Evolutionary conservation across 1,284 basidiomycete genomes (phyloP), one percentile per base, ranked within the genome.

Genomic region (Boletus hoseneyae): DNA sequence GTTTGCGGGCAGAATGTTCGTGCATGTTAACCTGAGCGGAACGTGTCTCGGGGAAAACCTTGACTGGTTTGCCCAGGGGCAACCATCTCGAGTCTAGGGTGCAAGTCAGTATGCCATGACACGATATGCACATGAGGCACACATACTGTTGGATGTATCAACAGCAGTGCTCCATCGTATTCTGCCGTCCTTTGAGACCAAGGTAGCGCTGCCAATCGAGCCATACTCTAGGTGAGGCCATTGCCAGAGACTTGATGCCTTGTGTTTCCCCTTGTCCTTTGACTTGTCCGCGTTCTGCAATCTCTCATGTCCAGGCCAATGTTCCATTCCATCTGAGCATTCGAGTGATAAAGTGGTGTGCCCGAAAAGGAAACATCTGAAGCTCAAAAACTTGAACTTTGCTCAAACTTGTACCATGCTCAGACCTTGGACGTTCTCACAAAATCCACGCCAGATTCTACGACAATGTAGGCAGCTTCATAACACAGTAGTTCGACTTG

Each of bases 291-390:
- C 15, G 12, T 18, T 30, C 19, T 44, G 53, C 37, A 42, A 27
- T 37, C 29, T 67, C 59, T 70, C 69, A 73, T 77, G 72, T 57
- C 72, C 66, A 34, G 82, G 83, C 84, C 84, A 87, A 63, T 71
- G 70, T 65, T 82, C 80, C 83, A 87, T 85, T 79, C 79, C 80
- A 84, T 83, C 74, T 71, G 74, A 62, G 43, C 49, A 40, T 47
- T 48, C 43, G 35, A 37, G 18, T 4, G n/a, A 16, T 4, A 18
- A 15, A 6, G 12, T 32, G 10, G 25, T 13, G 23, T 30, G 1
- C 62, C 51, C 1, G 29, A 55, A 62, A 64, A 58, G 59, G 63
- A 53, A 62, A 52, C 30, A 38, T 40, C 42, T 21, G 2, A 35
- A 42, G 8, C 9, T 27, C 27, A 35, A 42, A n/a, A n/a, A n/a